Evolutionary conservation across 495 filamentous ascomycete species (phyloP).

Genomic region (Lasiosphaeria hispida): DNA sequence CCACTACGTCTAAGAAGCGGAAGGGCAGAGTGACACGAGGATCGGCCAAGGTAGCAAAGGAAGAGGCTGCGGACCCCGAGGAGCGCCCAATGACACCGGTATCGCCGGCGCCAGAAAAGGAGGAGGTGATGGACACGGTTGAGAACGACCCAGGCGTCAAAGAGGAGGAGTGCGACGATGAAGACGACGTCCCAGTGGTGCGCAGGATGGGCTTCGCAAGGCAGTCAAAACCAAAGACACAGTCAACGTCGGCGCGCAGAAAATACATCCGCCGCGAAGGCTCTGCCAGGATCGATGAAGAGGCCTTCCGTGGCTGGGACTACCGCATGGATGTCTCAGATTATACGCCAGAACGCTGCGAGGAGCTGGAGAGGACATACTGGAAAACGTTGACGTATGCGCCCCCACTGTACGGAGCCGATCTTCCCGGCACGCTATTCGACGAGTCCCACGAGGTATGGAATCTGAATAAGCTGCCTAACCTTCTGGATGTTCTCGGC

Average conservation of each 20-base stretch:
- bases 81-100: constrained; percentile 56
- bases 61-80: constrained; percentile 32
- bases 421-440: constrained; percentile 96
- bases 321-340: constrained; percentile 83
- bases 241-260: constrained; percentile 61
- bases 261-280: constrained; percentile 77
- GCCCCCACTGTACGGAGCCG: constrained; percentile 91
- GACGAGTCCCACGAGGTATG: constrained; percentile 78
- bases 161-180: constrained; percentile 46
- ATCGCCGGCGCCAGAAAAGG: constrained; percentile 45
- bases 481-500: constrained; percentile 89
- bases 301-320: constrained; percentile 81
- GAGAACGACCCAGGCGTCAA: constrained; percentile 43
- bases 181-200: constrained; percentile 32
- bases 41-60: constrained; percentile 27
- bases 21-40: constrained; percentile 24
- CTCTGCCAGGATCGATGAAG: constrained; percentile 74
- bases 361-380: constrained; percentile 88
- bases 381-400: constrained; percentile 96
- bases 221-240: constrained; percentile 48
- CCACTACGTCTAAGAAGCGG: constrained; percentile 35
- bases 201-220: constrained; percentile 40
- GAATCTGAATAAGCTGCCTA: constrained; percentile 93
- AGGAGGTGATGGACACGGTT: constrained; percentile 44
- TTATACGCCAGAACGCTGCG: constrained; percentile 84